Percentiles rank a stretch among this genome's conserved stretches.
Evolutionary conservation across 768 basidiomycete genomes (phyloP).

Genomic region (Mycena albidolilacea): DNA sequence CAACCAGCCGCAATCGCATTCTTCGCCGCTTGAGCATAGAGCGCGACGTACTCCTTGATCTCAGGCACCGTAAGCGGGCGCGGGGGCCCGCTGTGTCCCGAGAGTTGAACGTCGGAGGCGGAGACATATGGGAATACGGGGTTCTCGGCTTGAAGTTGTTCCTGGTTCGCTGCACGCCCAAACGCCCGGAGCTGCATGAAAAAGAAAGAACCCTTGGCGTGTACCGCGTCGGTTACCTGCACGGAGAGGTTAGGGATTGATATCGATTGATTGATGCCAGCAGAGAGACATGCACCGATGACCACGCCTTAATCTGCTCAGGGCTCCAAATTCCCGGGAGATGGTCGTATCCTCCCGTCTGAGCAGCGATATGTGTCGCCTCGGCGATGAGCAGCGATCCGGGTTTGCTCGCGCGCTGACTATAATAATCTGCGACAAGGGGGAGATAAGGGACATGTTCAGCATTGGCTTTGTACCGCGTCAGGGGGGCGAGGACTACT

Average conservation of each 20-base stretch:
- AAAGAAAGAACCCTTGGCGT: background rate
- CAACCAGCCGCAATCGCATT: background rate
- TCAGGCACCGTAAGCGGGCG: background rate
- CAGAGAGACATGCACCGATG: background rate
- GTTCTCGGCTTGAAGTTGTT: background rate
- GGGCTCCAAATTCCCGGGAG: background rate
- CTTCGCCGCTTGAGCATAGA: background rate
- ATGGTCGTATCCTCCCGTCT: background rate
- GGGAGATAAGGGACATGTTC: background rate
- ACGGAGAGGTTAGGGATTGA: background rate
- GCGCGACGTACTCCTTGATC: background rate
- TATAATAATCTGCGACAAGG: background rate
- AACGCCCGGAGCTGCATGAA: background rate
- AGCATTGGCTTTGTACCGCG: background rate
- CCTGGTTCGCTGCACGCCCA: background rate
- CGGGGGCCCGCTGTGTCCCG: background rate
- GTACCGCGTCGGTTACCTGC: background rate
- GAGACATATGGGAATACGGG: background rate
- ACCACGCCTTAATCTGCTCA: background rate
- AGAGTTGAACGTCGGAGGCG: background rate
- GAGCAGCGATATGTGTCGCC: background rate
- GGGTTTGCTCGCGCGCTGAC: background rate
- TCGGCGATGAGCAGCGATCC: background rate
- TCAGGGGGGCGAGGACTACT: background rate
- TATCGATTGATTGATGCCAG: background rate